Evolutionary conservation across 257 asterid species (phyloP).

Genomic region (Capsicum chinense): DNA sequence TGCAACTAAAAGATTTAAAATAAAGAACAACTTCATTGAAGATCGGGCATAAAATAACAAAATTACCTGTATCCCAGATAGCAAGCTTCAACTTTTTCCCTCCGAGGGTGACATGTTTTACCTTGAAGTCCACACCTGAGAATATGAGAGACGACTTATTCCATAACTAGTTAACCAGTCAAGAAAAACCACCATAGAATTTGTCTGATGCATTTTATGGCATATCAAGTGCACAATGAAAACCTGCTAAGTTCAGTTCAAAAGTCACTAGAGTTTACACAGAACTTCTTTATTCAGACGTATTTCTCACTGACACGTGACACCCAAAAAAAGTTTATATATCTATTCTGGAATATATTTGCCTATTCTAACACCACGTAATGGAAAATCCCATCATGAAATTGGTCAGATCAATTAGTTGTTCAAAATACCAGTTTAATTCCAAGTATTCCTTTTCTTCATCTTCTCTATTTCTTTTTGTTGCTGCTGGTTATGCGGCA

Average conservation of each 20-base stretch:
- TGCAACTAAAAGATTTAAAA: neutral
- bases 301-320: neutral
- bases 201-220: neutral
- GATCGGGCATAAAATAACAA: neutral
- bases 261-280: neutral
- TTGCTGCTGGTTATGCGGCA: neutral
- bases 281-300: neutral
- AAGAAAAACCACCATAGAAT: neutral
- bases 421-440: neutral
- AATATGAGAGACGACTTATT: neutral
- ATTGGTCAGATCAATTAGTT: neutral
- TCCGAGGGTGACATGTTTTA: slow-evolving; percentile 82
- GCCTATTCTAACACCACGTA: neutral
- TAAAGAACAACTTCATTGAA: neutral
- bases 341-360: neutral
- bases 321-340: neutral
- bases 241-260: neutral
- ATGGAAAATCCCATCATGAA: neutral
- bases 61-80: slow-evolving; percentile 97
- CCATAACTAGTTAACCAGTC: neutral
- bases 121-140: slow-evolving; percentile 96
- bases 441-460: neutral
- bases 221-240: neutral
- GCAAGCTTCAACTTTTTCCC: slow-evolving; percentile 98
- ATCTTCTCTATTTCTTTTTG: neutral